phyloP scores from a whole-genome alignment of 495 filamentous ascomycete genomes.

The Penicillium egyptiacum region DNA sequence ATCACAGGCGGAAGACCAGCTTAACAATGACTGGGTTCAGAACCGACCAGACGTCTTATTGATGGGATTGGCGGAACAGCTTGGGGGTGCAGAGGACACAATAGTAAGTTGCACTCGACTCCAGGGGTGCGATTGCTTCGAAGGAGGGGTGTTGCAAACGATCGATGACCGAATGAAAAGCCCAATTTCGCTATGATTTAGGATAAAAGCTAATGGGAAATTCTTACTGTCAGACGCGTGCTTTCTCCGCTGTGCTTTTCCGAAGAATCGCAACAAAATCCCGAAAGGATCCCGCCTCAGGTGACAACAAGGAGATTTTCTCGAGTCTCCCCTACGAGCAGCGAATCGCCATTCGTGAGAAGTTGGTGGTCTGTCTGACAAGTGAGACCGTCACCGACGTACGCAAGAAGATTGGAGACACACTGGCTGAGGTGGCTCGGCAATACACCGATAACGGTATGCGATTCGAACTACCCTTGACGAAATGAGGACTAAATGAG shows the following conservation, averaged over 20 bases:
- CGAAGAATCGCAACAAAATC: conserved; percentile 87
- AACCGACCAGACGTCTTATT: conserved; percentile 79
- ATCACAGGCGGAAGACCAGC: conserved; percentile 80
- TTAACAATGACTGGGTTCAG: conserved; percentile 85
- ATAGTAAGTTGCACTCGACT: conserved; percentile 54
- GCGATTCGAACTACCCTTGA: conserved; percentile 32
- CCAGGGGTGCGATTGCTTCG: conserved; percentile 5
- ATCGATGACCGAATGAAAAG: neutral
- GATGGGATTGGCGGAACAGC: conserved; percentile 92
- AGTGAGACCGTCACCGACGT: conserved; percentile 68
- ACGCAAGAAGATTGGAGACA: conserved; percentile 94
- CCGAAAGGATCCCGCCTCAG: conserved; percentile 68
- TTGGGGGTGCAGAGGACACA: conserved; percentile 66
- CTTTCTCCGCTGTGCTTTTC: conserved; percentile 92
- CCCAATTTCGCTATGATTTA: neutral
- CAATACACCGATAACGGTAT: conserved; percentile 90
- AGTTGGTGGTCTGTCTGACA: conserved; percentile 73
- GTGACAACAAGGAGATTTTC: conserved; percentile 78
- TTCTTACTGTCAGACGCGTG: conserved; percentile 59
- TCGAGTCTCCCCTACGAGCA: conserved; percentile 69
- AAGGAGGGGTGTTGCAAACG: conserved; percentile 8
- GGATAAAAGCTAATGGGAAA: conserved; percentile 1
- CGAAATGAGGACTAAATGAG: conserved; percentile 5
- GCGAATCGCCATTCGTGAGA: conserved; percentile 72
- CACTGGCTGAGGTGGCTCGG: conserved; percentile 89